phyloP scores from a whole-genome alignment of 371 early-diverging fungal species.

The Rhizopus microsporus region DNA sequence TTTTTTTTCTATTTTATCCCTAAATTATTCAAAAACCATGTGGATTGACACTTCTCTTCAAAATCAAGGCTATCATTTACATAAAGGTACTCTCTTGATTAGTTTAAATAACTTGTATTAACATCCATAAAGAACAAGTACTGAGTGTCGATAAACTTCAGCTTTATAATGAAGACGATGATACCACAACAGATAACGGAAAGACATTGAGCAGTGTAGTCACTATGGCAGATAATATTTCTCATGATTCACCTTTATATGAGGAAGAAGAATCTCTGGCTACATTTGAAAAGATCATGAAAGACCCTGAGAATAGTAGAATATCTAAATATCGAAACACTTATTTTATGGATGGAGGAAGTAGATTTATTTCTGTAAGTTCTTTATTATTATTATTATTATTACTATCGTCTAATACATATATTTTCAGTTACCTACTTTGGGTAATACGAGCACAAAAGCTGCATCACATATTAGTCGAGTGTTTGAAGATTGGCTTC shows the following conservation, averaged over 20 bases:
- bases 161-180: slow-evolving; percentile 28
- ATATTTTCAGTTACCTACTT: slow-evolving; percentile 28
- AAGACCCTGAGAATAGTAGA: slow-evolving; percentile 27
- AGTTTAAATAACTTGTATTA: neutral
- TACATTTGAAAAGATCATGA: slow-evolving; percentile 26
- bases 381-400: neutral
- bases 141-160: slow-evolving; percentile 1
- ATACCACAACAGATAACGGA: slow-evolving; percentile 30
- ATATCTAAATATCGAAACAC: slow-evolving; percentile 34
- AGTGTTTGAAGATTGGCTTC: slow-evolving; percentile 42
- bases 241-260: slow-evolving; percentile 1
- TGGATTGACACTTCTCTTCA: slow-evolving; percentile 3
- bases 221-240: slow-evolving; percentile 2
- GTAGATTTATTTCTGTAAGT: slow-evolving; percentile 41
- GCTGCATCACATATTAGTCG: slow-evolving; percentile 38
- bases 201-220: slow-evolving; percentile 17
- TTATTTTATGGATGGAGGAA: slow-evolving; percentile 41
- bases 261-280: slow-evolving; percentile 1
- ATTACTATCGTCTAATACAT: neutral
- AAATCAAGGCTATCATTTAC: too few species aligned
- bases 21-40: slow-evolving; percentile 1
- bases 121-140: neutral
- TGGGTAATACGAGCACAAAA: slow-evolving; percentile 36
- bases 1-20: slow-evolving; percentile 1
- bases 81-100: too few species aligned